Percentiles rank a stretch among this genome's conserved stretches.
Conservation (phyloP, 1,284 basidiomycete genomes). For the Boletus hoseneyae region DNA sequence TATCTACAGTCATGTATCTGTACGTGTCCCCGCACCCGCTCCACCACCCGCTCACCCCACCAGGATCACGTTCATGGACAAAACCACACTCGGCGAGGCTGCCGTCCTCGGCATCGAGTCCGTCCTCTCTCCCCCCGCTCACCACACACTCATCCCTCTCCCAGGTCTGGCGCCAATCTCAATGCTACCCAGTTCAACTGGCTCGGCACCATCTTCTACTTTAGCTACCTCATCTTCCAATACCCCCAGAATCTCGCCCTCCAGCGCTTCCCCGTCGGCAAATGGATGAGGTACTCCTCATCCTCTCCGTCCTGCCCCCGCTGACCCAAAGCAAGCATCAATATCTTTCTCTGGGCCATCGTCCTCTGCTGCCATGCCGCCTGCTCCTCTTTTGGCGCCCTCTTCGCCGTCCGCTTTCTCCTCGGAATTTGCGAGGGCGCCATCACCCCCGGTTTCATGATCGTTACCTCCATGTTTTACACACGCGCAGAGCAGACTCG, state of each 20-base stretch:
- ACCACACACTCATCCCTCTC: conserved; percentile 22
- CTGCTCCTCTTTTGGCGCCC: conserved; percentile 51
- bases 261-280: conserved; percentile 74
- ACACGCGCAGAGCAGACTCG: conserved; percentile 72
- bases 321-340: conserved; percentile 35
- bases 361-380: conserved; percentile 50
- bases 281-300: conserved; percentile 54
- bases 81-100: conserved; percentile 71
- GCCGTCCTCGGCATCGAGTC: conserved; percentile 70
- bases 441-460: conserved; percentile 80
- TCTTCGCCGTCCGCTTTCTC: conserved; percentile 49
- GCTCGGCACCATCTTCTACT: conserved; percentile 75
- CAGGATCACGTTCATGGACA: conserved; percentile 64
- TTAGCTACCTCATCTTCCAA: conserved; percentile 56
- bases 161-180: conserved; percentile 41
- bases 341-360: conserved; percentile 52
- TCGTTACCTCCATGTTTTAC: conserved; percentile 71
- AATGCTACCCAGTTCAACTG: conserved; percentile 55
- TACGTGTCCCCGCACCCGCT: conserved; percentile 33
- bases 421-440: conserved; percentile 63
- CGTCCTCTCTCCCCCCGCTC: conserved; percentile 13
- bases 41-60: conserved; percentile 9
- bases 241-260: conserved; percentile 78
- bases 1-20: conserved; percentile 50
- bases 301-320: not conserved